Percentiles rank a stretch among this genome's conserved stretches.
Evolutionary conservation across 2,329 filamentous ascomycete species (phyloP).

Genomic region (Cercospora zeae-maydis): DNA sequence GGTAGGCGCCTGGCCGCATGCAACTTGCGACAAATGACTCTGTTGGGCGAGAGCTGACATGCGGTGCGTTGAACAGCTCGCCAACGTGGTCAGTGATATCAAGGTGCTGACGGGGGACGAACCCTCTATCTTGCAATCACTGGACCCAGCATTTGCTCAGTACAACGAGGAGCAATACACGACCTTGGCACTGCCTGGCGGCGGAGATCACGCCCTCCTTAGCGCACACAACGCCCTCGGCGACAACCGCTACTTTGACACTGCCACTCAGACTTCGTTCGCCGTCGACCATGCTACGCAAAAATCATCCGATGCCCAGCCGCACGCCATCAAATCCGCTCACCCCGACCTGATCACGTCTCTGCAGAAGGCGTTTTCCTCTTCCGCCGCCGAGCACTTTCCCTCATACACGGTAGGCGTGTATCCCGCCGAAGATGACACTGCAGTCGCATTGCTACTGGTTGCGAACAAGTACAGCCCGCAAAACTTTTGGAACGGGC

Average conservation of each 20-base stretch:
- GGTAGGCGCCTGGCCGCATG: conserved; percentile 31
- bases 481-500: conserved; percentile 98
- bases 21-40: conserved; percentile 18
- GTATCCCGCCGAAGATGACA: conserved; percentile 74
- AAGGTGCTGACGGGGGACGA: conserved; percentile 74
- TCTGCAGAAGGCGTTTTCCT: conserved; percentile 69
- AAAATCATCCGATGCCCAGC: conserved; percentile 80
- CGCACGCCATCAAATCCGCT: conserved; percentile 70
- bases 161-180: conserved; percentile 96
- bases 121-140: conserved; percentile 61
- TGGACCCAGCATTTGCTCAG: conserved; percentile 80
- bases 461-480: conserved; percentile 97
- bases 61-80: conserved; percentile 56
- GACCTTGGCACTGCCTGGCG: conserved; percentile 83
- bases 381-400: conserved; percentile 85
- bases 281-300: conserved; percentile 80
- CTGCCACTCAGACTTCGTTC: conserved; percentile 83
- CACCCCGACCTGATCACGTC: conserved; percentile 80
- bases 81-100: conserved; percentile 86
- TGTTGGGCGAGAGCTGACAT: conserved; percentile 28
- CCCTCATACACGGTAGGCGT: conserved; percentile 75
- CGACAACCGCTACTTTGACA: conserved; percentile 81
- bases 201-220: conserved; percentile 75
- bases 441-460: conserved; percentile 73
- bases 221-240: conserved; percentile 82